phyloP scores from a whole-genome alignment of 2,329 filamentous ascomycete species.

The Colletotrichum sp. region DNA sequence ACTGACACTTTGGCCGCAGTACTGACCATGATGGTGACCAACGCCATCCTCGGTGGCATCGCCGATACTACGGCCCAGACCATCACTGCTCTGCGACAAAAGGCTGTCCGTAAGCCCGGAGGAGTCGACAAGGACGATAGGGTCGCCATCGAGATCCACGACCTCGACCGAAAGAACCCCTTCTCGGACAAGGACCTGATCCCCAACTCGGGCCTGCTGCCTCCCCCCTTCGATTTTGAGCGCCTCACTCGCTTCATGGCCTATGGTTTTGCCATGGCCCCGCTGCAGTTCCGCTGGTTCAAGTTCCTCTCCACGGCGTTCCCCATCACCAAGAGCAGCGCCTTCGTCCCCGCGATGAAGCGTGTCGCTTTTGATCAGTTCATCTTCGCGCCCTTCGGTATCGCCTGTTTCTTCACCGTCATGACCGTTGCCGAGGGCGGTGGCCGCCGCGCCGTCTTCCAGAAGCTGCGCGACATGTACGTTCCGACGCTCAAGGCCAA shows the following conservation, averaged over 20 bases:
- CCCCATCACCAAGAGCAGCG: constrained; percentile 79
- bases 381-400: constrained; percentile 87
- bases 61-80: constrained; percentile 96
- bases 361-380: constrained; percentile 92
- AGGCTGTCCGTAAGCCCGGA: constrained; percentile 66
- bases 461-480: constrained; percentile 94
- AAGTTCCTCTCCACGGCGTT: constrained; percentile 81
- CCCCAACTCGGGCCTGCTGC: constrained; percentile 64
- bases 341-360: constrained; percentile 82
- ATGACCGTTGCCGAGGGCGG: constrained; percentile 98
- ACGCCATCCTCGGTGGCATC: constrained; percentile 92
- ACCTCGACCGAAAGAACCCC: constrained; percentile 82
- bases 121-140: constrained; percentile 69
- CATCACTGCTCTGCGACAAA: constrained; percentile 81
- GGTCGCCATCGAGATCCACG: constrained; percentile 85
- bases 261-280: constrained; percentile 96
- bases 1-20: constrained; percentile 54
- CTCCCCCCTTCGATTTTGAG: constrained; percentile 94
- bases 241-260: constrained; percentile 94
- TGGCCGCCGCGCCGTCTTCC: constrained; percentile 75
- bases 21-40: constrained; percentile 98
- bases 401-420: constrained; percentile 89
- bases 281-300: constrained; percentile 96
- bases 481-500: constrained; percentile 94
- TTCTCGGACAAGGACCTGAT: constrained; percentile 70